Percentiles rank a stretch among this genome's conserved stretches.
Conservation (phyloP, 139 green algal genomes). For the Closterium sp. region DNA sequence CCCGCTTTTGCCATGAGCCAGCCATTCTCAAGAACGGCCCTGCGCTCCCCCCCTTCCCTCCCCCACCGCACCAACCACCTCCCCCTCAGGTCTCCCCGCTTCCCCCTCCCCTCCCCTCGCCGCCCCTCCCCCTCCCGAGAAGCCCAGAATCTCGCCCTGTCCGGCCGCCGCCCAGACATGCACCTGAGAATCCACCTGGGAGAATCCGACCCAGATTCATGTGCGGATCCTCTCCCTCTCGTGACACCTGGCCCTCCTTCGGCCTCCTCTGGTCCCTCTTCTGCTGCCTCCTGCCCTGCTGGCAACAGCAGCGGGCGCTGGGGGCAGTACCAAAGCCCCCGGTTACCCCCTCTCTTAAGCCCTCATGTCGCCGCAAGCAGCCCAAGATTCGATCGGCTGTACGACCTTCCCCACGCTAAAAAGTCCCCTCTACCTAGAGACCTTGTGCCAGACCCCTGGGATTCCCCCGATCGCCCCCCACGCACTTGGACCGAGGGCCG, state of each 20-base stretch:
- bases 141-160: neutral
- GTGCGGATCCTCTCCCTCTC: neutral
- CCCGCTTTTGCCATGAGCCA: neutral
- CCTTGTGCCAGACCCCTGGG: neutral
- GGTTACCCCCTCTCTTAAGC: neutral
- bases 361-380: neutral
- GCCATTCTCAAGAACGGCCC: neutral
- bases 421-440: neutral
- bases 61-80: neutral
- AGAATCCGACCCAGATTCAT: neutral
- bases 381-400: neutral
- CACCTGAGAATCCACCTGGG: neutral
- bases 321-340: neutral
- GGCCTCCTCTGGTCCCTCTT: neutral
- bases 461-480: neutral
- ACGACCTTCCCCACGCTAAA: neutral
- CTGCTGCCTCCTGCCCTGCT: no score
- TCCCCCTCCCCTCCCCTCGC: neutral
- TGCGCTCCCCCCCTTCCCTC: neutral
- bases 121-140: neutral
- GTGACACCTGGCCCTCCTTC: neutral
- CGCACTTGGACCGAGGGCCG: no score
- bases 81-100: neutral
- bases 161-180: neutral
- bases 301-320: neutral